Conservation (phyloP, 345 rosid species). For the Syzygium jambos region DNA sequence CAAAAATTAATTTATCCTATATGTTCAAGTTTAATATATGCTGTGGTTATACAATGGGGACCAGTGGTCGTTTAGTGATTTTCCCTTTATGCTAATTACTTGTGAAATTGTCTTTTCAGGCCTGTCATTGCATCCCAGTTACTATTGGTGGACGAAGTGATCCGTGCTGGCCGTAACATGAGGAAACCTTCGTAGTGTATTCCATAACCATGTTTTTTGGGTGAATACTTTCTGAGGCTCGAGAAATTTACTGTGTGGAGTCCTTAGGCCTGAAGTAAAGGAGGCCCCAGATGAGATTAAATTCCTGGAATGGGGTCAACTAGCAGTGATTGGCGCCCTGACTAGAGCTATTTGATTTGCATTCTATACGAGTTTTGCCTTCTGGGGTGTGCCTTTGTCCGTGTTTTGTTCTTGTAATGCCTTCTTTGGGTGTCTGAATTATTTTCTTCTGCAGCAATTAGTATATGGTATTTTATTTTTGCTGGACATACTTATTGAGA, state of each 20-base stretch:
- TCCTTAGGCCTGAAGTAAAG: background rate
- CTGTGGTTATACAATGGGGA: background rate
- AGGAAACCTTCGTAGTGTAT: slow-evolving; percentile 47
- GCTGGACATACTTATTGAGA: background rate
- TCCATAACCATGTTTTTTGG: background rate
- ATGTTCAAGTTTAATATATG: background rate
- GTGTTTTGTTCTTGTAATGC: background rate
- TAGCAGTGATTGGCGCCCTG: background rate
- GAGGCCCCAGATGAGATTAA: background rate
- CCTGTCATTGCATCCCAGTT: slow-evolving; percentile 93
- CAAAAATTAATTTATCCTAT: background rate
- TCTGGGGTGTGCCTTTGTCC: background rate
- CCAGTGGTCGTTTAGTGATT: background rate
- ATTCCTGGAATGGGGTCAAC: background rate
- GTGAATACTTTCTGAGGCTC: background rate
- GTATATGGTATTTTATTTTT: background rate
- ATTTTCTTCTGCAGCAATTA: background rate
- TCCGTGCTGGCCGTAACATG: slow-evolving; percentile 96
- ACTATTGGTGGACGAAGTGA: slow-evolving; percentile 93
- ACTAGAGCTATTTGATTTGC: background rate
- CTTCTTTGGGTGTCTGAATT: background rate
- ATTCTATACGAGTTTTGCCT: background rate
- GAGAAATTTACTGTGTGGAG: background rate
- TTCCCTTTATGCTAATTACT: background rate
- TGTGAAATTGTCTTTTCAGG: slow-evolving; percentile 30